phyloP scores from a whole-genome alignment of 768 basidiomycete genomes.

The Leccinum ochraceum region DNA sequence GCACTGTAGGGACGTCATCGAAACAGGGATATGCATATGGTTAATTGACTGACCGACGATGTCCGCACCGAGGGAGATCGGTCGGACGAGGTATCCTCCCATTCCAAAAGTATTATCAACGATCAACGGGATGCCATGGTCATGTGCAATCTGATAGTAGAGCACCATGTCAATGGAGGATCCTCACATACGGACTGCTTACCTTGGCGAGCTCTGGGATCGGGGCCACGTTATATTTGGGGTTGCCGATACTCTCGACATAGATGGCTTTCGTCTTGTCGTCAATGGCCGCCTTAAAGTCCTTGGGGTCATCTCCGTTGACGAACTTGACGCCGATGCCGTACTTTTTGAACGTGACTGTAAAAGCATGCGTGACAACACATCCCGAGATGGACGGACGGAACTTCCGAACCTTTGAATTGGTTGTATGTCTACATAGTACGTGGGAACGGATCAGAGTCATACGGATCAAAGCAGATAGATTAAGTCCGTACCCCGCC shows the following conservation, averaged over 20 bases:
- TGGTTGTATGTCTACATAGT: slow-evolving; percentile 61
- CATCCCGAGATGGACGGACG: not conserved
- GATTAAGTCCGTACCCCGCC: slow-evolving; percentile 49
- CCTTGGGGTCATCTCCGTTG: slow-evolving; percentile 43
- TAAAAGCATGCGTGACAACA: not conserved
- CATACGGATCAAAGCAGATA: not conserved
- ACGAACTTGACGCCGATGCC: slow-evolving; percentile 60
- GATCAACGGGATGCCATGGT: slow-evolving; percentile 58
- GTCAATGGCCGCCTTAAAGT: slow-evolving; percentile 55
- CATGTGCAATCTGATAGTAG: slow-evolving; percentile 53
- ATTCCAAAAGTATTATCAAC: slow-evolving; percentile 68
- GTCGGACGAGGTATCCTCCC: slow-evolving; percentile 56
- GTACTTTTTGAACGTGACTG: slow-evolving; percentile 56
- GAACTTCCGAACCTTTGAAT: slow-evolving; percentile 51
- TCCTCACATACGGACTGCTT: not conserved
- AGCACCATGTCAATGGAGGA: not conserved
- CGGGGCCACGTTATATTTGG: slow-evolving; percentile 55
- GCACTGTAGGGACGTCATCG: slow-evolving; percentile 33
- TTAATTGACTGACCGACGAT: slow-evolving; percentile 42
- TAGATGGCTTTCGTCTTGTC: slow-evolving; percentile 59
- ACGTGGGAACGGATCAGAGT: not conserved
- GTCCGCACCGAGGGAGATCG: slow-evolving; percentile 59
- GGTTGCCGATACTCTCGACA: slow-evolving; percentile 65
- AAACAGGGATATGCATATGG: not conserved
- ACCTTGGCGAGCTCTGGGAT: slow-evolving; percentile 59